Evolutionary conservation across 306 rosid genomes (phyloP), one percentile per base, ranked within the genome.

Genomic region (Biancaea sappan): DNA sequence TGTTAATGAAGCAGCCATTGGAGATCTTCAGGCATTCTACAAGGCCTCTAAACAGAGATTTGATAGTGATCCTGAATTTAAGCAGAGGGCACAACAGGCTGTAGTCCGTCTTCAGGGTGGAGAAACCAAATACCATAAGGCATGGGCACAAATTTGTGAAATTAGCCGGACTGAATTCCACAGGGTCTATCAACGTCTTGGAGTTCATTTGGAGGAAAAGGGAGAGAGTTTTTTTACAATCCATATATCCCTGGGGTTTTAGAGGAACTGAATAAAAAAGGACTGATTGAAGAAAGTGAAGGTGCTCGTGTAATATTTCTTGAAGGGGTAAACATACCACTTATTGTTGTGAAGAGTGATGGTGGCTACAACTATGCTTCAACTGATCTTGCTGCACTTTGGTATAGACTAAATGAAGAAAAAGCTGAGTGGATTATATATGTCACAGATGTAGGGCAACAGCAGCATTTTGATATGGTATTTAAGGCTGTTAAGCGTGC

Each of bases 151-250:
- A 74, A 94, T 94, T 46, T 94, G 97, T 81, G 97, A 87, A 81
- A 81, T 92, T 79, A 92, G 99, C 76, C 86, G 96, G 72, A 90
- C 81, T 73, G 99, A 94, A 78, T 94, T 90, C 67, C 82, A 94
- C 60, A 86, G 31, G 86, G 97, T 94, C 73, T 94, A 94, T 83
- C 80, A 90, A 73, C 88, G 6, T 34, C 37, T 34, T 34, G 37
- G 37, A 34, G 5, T 34, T 34, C 6, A 34, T 34, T 2, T 34
- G 37, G 37, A 34, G 6, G 37, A 34, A 34, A 34, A 91, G 98
- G 98, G 98, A 69, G 98, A 93, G 76, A 93, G 98, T 88, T 91
- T 86, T 92, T 87, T 82, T 91, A 86, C 76, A 88, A 89, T 84
- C 92, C 96, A 46, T 86, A 63, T 80, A 93, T 93, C 56, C 92